Evolutionary conservation across 2,329 filamentous ascomycete species (phyloP), one percentile per base, ranked within the genome.

Genomic region (Thielaviopsis musarum): DNA sequence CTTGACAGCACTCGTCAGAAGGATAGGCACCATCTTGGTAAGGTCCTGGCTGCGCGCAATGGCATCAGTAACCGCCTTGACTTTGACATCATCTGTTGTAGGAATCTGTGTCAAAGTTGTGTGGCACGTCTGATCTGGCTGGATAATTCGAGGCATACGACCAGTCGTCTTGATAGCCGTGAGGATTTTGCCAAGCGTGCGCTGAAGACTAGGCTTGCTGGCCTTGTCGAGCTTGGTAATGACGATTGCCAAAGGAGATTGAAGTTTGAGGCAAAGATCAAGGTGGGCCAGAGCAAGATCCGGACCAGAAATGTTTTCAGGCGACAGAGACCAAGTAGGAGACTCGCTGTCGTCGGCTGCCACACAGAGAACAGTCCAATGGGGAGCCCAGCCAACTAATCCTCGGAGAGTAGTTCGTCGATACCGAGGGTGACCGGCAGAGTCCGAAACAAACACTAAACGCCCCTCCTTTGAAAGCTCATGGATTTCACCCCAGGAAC

Each of bases 401-500:
- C 91, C 90, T 62, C 91, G 82, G 58, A 97, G 76, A 2, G 89
- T 91, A 5, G 91, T 97, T 59, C 93, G 84, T 54, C 90, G 81
- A 70, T 93, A 98, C 52, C 90, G 83, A 45, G 91, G 85, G 64
- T 95, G 88, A 0, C 93, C 93, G 17, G 91, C 91, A 53, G 91
- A 94, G 70, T 98, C 93, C 0, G 90, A 88, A 6, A 97, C 75
- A 65, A 96, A 91, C 5, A 93, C 88, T 3, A 98, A 72, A 21
- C 91, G 83, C 2, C 85, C 88, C 61, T 77, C 72, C 62, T 84
- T 81, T 0, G 88, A 82, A 55, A 83, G 80, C 45, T 87, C 84
- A 69, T 98, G 93, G 57, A 97, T 93, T 68, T 96, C 91, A 58
- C 88, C 84, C 93, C 93, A 98, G 0, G 90, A 91, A 61, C 89